Percentiles rank a stretch among this genome's conserved stretches.
Evolutionary conservation across 208 protist species (phyloP).

Genomic region (Wallacemonas sp.): DNA sequence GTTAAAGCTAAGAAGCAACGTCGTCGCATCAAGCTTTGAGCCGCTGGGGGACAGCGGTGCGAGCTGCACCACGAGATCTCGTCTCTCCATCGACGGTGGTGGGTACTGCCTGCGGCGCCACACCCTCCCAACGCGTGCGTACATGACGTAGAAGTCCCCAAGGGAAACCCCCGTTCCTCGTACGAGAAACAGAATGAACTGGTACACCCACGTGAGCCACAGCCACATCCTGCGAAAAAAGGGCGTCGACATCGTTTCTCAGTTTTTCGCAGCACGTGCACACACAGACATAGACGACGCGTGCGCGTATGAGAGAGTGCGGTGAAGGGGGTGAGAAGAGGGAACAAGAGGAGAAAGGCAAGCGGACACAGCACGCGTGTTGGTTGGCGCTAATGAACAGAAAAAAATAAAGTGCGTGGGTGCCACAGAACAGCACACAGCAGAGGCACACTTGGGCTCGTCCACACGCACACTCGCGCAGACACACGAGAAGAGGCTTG

Average conservation of each 20-base stretch:
- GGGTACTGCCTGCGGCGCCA: conserved; percentile 38
- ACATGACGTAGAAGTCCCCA: conserved; percentile 63
- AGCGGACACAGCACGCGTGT: too few species aligned
- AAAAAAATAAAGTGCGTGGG: too few species aligned
- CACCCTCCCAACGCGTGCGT: conserved; percentile 39
- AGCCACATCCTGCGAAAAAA: not conserved
- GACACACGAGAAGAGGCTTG: not conserved
- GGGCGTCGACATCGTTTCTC: too few species aligned
- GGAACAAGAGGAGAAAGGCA: too few species aligned
- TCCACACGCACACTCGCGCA: too few species aligned
- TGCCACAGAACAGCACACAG: too few species aligned
- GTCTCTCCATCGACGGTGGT: conserved; percentile 36
- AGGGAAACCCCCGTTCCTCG: conserved; percentile 44
- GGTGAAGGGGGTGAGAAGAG: not conserved
- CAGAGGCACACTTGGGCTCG: too few species aligned
- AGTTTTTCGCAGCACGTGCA: too few species aligned
- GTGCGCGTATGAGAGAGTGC: too few species aligned
- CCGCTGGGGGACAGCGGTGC: conserved; percentile 43
- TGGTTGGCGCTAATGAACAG: not conserved
- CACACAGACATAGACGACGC: too few species aligned
- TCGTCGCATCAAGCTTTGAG: conserved; percentile 27
- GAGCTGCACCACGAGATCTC: conserved; percentile 70
- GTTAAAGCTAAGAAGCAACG: conserved; percentile 56
- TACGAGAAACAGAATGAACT: conserved; percentile 49
- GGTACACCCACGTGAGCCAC: conserved; percentile 16